Percentiles rank a stretch among this genome's conserved stretches.
Conservation (phyloP, 495 filamentous ascomycete species). For the Cudoniella acicularis region DNA sequence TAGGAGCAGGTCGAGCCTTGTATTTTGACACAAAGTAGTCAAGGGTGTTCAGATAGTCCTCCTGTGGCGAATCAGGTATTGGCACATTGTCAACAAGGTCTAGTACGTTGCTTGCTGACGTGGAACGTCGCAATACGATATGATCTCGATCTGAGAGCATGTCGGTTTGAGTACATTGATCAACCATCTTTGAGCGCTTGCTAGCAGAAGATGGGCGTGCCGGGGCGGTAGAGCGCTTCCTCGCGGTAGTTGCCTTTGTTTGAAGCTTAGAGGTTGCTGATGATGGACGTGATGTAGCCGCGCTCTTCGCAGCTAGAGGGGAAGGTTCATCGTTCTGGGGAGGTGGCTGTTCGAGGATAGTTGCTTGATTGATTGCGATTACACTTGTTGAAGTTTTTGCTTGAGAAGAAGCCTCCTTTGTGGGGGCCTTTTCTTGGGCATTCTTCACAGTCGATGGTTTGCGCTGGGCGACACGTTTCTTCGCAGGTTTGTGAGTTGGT, state of each 20-base stretch:
- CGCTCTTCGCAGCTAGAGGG: slow-evolving; percentile 21
- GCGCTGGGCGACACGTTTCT: slow-evolving; percentile 18
- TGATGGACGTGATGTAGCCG: slow-evolving; percentile 2
- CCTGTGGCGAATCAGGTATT: slow-evolving; percentile 9
- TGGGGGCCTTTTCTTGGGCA: not conserved
- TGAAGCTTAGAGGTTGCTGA: slow-evolving; percentile 14
- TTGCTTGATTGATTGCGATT: not conserved
- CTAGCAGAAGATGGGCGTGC: slow-evolving; percentile 7
- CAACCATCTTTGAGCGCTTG: slow-evolving; percentile 25
- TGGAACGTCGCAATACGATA: not conserved
- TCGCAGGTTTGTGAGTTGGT: slow-evolving; percentile 5
- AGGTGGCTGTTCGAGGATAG: not conserved
- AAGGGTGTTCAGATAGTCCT: slow-evolving; percentile 15
- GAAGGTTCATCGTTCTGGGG: slow-evolving; percentile 4
- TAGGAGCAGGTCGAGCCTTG: slow-evolving; percentile 13
- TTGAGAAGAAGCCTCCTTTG: not conserved
- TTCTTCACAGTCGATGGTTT: not conserved
- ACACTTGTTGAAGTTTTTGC: not conserved
- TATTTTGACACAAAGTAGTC: slow-evolving; percentile 21
- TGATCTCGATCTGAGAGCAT: slow-evolving; percentile 7
- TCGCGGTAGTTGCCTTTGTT: slow-evolving; percentile 15
- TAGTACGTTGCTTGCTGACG: not conserved
- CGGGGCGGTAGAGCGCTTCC: slow-evolving; percentile 11
- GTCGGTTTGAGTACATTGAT: slow-evolving; percentile 25
- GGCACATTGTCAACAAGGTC: not conserved